A percentile compares a stretch with the other conserved stretches of the same genome.
Evolutionary conservation across 495 filamentous ascomycete species (phyloP).

Genomic region (Penicillium coprophilum): DNA sequence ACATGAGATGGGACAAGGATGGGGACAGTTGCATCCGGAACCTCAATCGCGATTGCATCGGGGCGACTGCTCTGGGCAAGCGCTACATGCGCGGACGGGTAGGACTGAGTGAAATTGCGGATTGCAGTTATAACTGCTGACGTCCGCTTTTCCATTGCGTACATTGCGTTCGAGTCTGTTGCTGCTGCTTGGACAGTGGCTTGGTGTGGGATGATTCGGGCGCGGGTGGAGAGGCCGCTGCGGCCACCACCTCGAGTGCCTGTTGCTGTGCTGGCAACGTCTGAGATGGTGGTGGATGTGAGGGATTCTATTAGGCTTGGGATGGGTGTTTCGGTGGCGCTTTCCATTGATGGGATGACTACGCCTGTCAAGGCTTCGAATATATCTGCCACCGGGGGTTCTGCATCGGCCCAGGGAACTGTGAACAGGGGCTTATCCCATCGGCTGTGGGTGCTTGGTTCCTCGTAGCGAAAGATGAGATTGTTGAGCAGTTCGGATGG

Average conservation of each 20-base stretch:
- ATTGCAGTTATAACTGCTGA: conserved; percentile 79
- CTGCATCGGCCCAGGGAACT: conserved; percentile 73
- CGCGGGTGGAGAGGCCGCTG: conserved; percentile 17
- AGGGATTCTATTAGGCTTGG: conserved; percentile 31
- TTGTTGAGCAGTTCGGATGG: conserved; percentile 77
- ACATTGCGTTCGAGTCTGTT: conserved; percentile 74
- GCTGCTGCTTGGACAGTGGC: conserved; percentile 72
- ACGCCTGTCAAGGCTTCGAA: conserved; percentile 71
- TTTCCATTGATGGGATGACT: conserved; percentile 30
- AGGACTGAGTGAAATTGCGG: conserved; percentile 53
- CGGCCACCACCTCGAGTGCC: conserved; percentile 20
- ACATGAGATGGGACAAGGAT: conserved; percentile 54
- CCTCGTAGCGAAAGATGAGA: conserved; percentile 92
- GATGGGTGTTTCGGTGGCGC: conserved; percentile 24
- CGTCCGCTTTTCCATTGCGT: conserved; percentile 80
- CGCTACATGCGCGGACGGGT: conserved; percentile 41
- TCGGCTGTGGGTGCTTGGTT: conserved; percentile 89
- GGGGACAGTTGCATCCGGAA: conserved; percentile 41
- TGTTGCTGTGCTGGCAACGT: conserved; percentile 35
- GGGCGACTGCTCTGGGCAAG: conserved; percentile 47
- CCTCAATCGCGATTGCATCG: conserved; percentile 40
- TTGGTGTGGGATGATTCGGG: conserved; percentile 68
- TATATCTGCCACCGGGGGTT: conserved; percentile 65
- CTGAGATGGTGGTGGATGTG: conserved; percentile 28
- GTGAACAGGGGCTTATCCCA: conserved; percentile 97